Percentiles rank a stretch among this genome's conserved stretches.
Evolutionary conservation across 768 basidiomycete genomes (phyloP).

Genomic region (Macrolepiota fuliginosa): DNA sequence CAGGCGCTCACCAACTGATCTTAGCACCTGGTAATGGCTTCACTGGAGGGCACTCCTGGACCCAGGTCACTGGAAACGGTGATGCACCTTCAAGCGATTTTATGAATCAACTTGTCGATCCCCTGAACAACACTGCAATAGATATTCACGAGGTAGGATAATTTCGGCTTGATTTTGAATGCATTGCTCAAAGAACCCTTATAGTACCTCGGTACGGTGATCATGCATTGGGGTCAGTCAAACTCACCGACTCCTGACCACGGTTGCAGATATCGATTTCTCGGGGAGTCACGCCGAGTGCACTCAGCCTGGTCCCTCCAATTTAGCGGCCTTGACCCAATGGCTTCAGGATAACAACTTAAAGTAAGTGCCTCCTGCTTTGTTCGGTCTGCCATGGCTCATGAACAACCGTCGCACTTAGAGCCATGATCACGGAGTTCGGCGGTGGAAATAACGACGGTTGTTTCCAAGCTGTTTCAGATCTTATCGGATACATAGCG

Average conservation of each 20-base stretch:
- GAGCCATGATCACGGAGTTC: conserved; percentile 44
- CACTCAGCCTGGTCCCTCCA: conserved; percentile 42
- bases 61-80: conserved; percentile 30
- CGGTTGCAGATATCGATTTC: conserved; percentile 37
- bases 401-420: conserved; percentile 12
- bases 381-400: neutral
- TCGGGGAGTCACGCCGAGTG: conserved; percentile 41
- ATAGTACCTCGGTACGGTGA: conserved; percentile 7
- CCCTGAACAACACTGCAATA: conserved; percentile 40
- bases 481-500: conserved; percentile 38
- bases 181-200: neutral
- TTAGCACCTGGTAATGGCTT: conserved; percentile 46
- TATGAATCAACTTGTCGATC: conserved; percentile 38
- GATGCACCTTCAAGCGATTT: conserved; percentile 41
- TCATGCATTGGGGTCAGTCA: no score
- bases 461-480: conserved; percentile 39
- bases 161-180: neutral
- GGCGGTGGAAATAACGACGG: conserved; percentile 42
- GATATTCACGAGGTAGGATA: conserved; percentile 41
- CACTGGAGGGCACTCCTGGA: conserved; percentile 45
- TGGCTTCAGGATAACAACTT: conserved; percentile 41
- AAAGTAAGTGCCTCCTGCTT: conserved; percentile 28
- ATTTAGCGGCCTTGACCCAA: conserved; percentile 38
- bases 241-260: neutral
- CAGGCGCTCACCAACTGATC: conserved; percentile 40